Conservation (phyloP, 2,329 filamentous ascomycete genomes). For the Phialocephala subalpina region DNA sequence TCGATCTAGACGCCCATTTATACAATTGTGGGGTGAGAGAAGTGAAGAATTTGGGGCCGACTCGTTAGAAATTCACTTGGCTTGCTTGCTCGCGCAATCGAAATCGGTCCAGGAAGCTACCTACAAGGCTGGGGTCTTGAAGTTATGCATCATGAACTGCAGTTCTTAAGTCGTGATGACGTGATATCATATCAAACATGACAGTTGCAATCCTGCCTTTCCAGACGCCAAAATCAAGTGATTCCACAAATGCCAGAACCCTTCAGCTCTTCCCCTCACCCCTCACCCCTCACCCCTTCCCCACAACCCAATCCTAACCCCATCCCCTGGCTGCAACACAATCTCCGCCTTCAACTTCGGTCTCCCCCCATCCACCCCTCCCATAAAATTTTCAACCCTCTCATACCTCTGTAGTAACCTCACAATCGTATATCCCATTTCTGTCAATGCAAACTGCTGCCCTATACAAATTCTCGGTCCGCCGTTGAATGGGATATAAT, state of each 20-base stretch:
- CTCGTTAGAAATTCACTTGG: too few species aligned
- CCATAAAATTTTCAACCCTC: conserved; percentile 65
- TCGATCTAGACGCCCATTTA: too few species aligned
- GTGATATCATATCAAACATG: too few species aligned
- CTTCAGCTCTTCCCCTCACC: background rate
- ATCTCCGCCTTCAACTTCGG: conserved; percentile 66
- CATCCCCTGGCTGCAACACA: conserved; percentile 65
- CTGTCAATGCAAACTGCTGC: conserved; percentile 82
- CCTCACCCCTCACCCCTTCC: conserved; percentile 41
- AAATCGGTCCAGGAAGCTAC: too few species aligned
- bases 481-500: conserved; percentile 79
- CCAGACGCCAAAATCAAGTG: too few species aligned
- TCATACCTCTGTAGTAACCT: conserved; percentile 78
- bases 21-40: too few species aligned
- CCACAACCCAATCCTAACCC: conserved; percentile 65
- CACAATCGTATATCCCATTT: conserved; percentile 77
- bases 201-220: too few species aligned
- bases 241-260: background rate
- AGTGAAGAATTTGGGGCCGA: too few species aligned
- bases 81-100: too few species aligned
- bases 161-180: too few species aligned
- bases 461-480: conserved; percentile 79
- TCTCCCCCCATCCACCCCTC: conserved; percentile 59
- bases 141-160: too few species aligned
- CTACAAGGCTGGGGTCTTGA: too few species aligned